These are phyloP conservation scores for Calocybe cyanea DNA, from an alignment of 768 basidiomycete genomes.

Conservation along the genomic window DNA sequence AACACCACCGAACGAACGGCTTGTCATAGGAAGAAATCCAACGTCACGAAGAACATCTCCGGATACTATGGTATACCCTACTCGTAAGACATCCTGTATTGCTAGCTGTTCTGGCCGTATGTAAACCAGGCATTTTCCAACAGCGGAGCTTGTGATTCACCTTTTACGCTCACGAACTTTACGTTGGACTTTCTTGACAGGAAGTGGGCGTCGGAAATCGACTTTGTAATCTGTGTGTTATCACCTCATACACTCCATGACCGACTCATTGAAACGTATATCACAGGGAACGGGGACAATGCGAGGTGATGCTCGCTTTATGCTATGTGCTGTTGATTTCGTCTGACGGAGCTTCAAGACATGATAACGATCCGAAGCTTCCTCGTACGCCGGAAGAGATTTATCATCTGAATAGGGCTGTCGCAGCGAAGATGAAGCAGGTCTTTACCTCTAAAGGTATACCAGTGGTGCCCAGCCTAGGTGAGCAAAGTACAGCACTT, in stretches of 20 bases:
- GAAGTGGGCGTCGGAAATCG: slow-evolving; percentile 79
- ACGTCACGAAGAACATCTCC: slow-evolving; percentile 48
- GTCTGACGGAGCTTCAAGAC: slow-evolving; percentile 37
- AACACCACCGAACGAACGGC: slow-evolving; percentile 53
- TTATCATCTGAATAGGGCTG: slow-evolving; percentile 62
- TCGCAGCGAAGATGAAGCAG: slow-evolving; percentile 67
- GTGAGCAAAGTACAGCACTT: slow-evolving; percentile 28
- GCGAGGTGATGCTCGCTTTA: slow-evolving; percentile 42
- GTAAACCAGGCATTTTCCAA: not conserved
- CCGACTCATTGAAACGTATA: not conserved
- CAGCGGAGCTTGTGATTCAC: slow-evolving; percentile 75
- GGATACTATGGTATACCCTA: slow-evolving; percentile 67
- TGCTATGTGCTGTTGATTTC: not conserved
- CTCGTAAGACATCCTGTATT: slow-evolving; percentile 42
- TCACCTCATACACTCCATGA: slow-evolving; percentile 5
- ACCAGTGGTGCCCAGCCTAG: slow-evolving; percentile 78
- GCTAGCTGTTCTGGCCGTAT: not conserved
- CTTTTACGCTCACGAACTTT: slow-evolving; percentile 70
- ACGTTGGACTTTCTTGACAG: slow-evolving; percentile 78
- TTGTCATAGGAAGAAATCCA: slow-evolving; percentile 65
- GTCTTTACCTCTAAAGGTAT: slow-evolving; percentile 70
- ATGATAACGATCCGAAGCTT: slow-evolving; percentile 79
- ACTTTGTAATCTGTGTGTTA: slow-evolving; percentile 81
- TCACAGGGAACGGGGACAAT: slow-evolving; percentile 73
- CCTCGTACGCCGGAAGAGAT: slow-evolving; percentile 83